phyloP scores from a whole-genome alignment of 208 protist species.

The Endotrypanum monterogeii region DNA sequence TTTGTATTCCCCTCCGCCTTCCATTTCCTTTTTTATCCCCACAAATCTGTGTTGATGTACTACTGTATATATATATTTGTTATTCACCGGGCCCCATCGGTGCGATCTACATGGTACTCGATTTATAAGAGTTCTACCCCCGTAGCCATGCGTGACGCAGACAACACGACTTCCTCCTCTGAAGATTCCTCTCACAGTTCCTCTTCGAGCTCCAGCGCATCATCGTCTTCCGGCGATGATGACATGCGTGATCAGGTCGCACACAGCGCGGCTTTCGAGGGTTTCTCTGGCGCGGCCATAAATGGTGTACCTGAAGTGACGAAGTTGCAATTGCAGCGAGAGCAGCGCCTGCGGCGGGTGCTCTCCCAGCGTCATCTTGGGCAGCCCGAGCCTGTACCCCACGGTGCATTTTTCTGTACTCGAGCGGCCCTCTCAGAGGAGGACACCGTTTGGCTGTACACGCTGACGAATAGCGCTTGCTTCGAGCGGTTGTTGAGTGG shows the following conservation, averaged over 20 bases:
- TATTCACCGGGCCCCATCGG: no score
- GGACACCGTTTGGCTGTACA: constrained; percentile 50
- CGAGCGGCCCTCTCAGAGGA: constrained; percentile 34
- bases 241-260: not conserved
- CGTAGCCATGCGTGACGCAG: not conserved
- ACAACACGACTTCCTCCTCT: not conserved
- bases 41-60: no score
- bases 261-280: not conserved
- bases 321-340: constrained; percentile 47
- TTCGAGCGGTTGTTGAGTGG: constrained; percentile 38
- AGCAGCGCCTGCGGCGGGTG: constrained; percentile 56
- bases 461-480: constrained; percentile 55
- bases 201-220: constrained; percentile 13
- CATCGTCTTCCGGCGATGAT: constrained; percentile 12
- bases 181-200: not conserved
- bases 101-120: no score
- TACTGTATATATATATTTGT: no score
- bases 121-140: no score
- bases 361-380: constrained; percentile 72
- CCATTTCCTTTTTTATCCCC: no score
- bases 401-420: constrained; percentile 35
- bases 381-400: constrained; percentile 19
- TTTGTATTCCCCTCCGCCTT: no score
- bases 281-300: not conserved
- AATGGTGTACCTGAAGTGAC: constrained; percentile 21